These are phyloP conservation scores for Thielaviopsis punctulata DNA, from an alignment of 2,329 filamentous ascomycete genomes.

Conservation along the genomic window DNA sequence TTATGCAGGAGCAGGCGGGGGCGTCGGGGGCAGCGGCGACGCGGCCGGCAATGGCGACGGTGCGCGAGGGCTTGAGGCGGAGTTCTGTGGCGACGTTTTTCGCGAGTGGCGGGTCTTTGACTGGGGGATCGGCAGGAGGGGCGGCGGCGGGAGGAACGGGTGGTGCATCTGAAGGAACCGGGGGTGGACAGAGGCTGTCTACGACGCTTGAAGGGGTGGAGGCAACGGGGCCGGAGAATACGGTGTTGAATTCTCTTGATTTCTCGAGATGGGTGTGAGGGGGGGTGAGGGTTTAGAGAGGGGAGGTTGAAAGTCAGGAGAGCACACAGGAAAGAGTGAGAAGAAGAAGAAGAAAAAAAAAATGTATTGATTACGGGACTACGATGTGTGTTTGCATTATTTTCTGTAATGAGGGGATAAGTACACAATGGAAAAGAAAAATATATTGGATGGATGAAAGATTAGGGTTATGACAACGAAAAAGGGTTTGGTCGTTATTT, in stretches of 20 bases:
- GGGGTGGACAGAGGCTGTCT: slow-evolving; percentile 37
- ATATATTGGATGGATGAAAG: background rate
- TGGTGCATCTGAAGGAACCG: slow-evolving; percentile 31
- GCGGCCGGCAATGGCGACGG: slow-evolving; percentile 25
- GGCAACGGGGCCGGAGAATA: slow-evolving; percentile 30
- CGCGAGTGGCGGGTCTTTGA: slow-evolving; percentile 18
- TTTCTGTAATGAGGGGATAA: no score
- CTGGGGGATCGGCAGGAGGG: background rate
- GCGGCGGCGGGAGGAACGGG: background rate
- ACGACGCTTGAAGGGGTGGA: slow-evolving; percentile 35
- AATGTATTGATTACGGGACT: background rate
- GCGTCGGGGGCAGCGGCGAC: slow-evolving; percentile 12
- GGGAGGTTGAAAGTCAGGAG: background rate
- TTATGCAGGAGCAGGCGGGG: slow-evolving; percentile 11
- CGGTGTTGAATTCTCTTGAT: slow-evolving; percentile 30
- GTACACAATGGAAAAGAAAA: background rate
- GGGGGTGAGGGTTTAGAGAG: background rate
- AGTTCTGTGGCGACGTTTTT: slow-evolving; percentile 51
- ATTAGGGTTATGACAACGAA: no score
- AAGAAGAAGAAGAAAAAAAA: background rate
- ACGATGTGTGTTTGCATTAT: no score
- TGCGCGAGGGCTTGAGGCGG: slow-evolving; percentile 44
- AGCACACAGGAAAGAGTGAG: background rate
- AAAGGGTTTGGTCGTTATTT: background rate
- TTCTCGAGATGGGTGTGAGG: slow-evolving; percentile 33